Evolutionary conservation across 2,329 filamentous ascomycete genomes (phyloP), one percentile per base, ranked within the genome.

Genomic region (Penicillium sp.): DNA sequence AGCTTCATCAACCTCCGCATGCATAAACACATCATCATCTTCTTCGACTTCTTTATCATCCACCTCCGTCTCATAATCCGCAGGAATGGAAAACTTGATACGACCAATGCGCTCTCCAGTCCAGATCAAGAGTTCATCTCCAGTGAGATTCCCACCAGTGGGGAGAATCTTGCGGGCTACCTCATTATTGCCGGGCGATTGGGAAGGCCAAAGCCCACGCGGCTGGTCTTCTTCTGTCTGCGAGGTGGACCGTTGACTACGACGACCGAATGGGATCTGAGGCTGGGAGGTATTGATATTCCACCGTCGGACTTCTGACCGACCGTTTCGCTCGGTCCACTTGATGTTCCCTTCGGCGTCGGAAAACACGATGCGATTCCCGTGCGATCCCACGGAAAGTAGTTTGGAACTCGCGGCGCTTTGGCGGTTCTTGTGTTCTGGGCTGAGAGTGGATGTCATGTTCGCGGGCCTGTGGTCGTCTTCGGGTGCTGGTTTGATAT

Each of bases 321-420:
- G 72, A 0, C 87, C 89, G 62, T 96, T 88, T 32, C 90, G 77
- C 68, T 97, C 91, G 39, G 94, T 81, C 90, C 91, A 97, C 65
- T 88, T 91, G 55, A 97, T 68, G 44, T 84, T 82, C 0, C 91
- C 91, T 22, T 88, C 82, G 1, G 86, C 86, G 61, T 97, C 91
- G 2, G 87, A 87, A 57, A 87, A 87, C 17, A 88, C 88, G 29
- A 96, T 78, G 4, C 86, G 79, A 7, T 84, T 85, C 4, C 91
- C 91, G 57, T 97, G 91, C 15, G 83, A 82, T 4, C 83, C 81
- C 0, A 93, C 85, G 0, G 86, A 88, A 12, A 97, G 75, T 2
- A 97, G 75, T 62, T 93, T 93, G 8, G 88, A 87, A 37, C 79
- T 77, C 1, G 87, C 86, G 0, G 87, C 86, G 4, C 86, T 91